Evolutionary conservation across 1,284 basidiomycete genomes (phyloP).

Genomic region (Thelephora terrestris): DNA sequence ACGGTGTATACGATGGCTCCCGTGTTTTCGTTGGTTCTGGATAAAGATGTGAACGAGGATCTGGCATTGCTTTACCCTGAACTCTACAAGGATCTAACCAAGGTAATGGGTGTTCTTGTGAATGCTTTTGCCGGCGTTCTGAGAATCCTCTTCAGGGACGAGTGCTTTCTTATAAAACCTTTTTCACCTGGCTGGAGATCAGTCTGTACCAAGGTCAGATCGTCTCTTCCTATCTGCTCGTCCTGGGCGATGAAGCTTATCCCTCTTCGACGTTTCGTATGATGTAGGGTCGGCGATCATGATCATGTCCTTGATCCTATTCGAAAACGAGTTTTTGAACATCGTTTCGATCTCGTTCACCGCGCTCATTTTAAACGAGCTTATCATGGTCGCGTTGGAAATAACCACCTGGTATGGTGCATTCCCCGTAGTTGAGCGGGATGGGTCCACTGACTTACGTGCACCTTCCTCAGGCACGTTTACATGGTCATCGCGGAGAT

Average conservation of each 20-base stretch:
- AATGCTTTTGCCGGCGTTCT: background rate
- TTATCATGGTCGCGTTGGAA: constrained; percentile 98
- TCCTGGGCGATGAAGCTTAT: constrained; percentile 1
- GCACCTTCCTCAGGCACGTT: constrained; percentile 37
- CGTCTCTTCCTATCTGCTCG: background rate
- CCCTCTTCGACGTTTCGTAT: background rate
- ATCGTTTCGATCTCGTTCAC: constrained; percentile 99
- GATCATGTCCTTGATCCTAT: constrained; percentile 93
- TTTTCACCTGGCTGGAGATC: constrained; percentile 97
- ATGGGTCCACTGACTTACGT: constrained; percentile 2
- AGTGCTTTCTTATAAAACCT: constrained; percentile 90
- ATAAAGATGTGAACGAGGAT: constrained; percentile 94
- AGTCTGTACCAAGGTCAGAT: constrained; percentile 88
- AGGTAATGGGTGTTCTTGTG: constrained; percentile 38
- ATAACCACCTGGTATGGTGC: constrained; percentile 87
- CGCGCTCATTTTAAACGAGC: constrained; percentile 90
- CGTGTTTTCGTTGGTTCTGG: constrained; percentile 93
- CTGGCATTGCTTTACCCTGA: constrained; percentile 94
- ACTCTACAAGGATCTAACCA: constrained; percentile 94
- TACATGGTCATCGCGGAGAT: constrained; percentile 96
- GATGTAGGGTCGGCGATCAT: constrained; percentile 87
- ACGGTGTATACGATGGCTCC: constrained; percentile 99
- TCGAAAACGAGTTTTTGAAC: constrained; percentile 96
- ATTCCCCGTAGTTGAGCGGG: constrained; percentile 1
- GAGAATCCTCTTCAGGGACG: constrained; percentile 80